Base-by-base conservation (phyloP, 1,139 yeast genomes). In the Suhomyces ambrosiae region DNA sequence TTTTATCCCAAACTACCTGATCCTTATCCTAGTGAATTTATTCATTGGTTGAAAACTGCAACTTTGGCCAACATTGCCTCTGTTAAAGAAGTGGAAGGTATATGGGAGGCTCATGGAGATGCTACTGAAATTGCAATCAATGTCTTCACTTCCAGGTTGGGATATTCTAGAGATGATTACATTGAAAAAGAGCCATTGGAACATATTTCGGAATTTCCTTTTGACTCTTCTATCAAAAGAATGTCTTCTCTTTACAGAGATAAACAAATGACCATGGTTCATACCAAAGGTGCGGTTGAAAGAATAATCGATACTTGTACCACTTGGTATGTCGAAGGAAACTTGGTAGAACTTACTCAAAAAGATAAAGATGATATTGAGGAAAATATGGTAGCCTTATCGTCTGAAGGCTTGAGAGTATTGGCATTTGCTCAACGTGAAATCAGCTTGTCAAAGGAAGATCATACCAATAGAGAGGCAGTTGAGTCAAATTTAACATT, bases 71-170 rank as follows among this genome's bases (percentile, higher is more conserved):
- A 86, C 52, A 79, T 84, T 54, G 89, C 94, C 3, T 67, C 71
- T 12, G 77, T 85, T 15, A 41, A 49, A 11, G 69, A 66, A 21
- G 55, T 65, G n/a, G 71, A 68, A 5, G 40, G 53, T 25, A 60
- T 47, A 12, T 86, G 94, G 92, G 79, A 77, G 50, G 88, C 87
- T 11, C 82, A 80, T 52, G 95, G 94, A 37, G 95, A 86, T 56
- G 89, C 95, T 25, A 86, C 95, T 3, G 95, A 86, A 61, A 79
- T 83, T 52, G 92, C 95, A 10, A 81, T 86, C 45, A 86, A 85
- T 53, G 89, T 86, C 0, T 84, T 85, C 55, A 74, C 79, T 12
- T 63, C 77, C 26, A 70, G 92, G 47, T 59, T 81, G 31, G 75
- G 73, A 19, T 72, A 60, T 52, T 65, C 67, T 7, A 71, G 87